Evolutionary conservation across 2,329 filamentous ascomycete species (phyloP).

Genomic region (Trichoderma hamatum): DNA sequence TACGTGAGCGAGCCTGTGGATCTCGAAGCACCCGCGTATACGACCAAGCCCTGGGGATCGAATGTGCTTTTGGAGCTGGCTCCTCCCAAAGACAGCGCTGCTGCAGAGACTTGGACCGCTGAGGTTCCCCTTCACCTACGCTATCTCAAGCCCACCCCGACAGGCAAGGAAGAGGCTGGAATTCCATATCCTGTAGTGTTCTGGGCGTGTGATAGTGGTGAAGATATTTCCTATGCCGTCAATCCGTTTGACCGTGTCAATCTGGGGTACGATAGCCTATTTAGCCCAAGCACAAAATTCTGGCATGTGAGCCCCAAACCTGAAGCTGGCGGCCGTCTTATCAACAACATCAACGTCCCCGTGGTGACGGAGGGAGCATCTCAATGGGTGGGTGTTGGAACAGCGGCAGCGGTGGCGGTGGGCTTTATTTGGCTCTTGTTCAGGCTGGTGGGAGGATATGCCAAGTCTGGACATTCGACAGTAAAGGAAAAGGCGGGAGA

Average conservation of each 20-base stretch:
- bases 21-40: constrained; percentile 87
- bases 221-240: constrained; percentile 66
- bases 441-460: constrained; percentile 49
- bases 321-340: constrained; percentile 44
- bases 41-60: constrained; percentile 76
- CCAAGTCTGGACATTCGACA: constrained; percentile 17
- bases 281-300: constrained; percentile 76
- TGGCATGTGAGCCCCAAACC: constrained; percentile 71
- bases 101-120: constrained; percentile 59
- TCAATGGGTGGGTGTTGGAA: constrained; percentile 56
- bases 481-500: constrained; percentile 11
- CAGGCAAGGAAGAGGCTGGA: constrained; percentile 58
- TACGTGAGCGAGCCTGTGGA: constrained; percentile 78
- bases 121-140: constrained; percentile 83
- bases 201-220: constrained; percentile 79
- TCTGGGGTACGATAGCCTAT: constrained; percentile 83
- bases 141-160: constrained; percentile 68
- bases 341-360: constrained; percentile 63
- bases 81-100: constrained; percentile 46
- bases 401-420: constrained; percentile 59
- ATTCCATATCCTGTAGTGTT: constrained; percentile 83
- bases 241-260: constrained; percentile 87
- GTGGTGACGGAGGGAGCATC: constrained; percentile 61
- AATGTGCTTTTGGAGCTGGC: constrained; percentile 74
- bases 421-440: constrained; percentile 73